Base-by-base conservation (phyloP, 768 basidiomycete species). In the Hysterangium stoloniferum region DNA sequence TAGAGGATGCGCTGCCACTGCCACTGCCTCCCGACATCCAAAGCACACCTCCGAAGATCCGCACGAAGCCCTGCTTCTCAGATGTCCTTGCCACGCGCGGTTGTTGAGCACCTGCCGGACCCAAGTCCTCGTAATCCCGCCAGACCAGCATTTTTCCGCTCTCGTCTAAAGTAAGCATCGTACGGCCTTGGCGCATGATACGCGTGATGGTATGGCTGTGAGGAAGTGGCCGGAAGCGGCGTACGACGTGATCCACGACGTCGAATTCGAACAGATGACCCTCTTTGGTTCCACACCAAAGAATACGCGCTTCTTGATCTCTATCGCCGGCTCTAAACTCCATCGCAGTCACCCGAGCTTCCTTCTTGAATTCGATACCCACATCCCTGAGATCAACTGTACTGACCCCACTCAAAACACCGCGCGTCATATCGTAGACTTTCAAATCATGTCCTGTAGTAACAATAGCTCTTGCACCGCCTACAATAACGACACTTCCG, bases 201-300 rank as follows among this genome's bases (percentile, higher is more conserved):
- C 80, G 71, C 1, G 76, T 75, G 48, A 97, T 73, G 1, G 83
- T 66, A 49, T 80, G 73, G 0, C 78, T 59, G 59, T 96, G 94
- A 0, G 77, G 78, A 11, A 72, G 70, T 31, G 73, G 70, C 54
- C 82, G 86, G 28, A 73, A 68, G 12, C 77, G 79, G 1, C 71
- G 71, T 17, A 91, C 64, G 4, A 58, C 56, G 0, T 82, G 84
- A 2, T 73, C 79, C 47, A 74, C 66, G 33, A 86, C 69, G 60
- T 97, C 90, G 49, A 95, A 56, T 70, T 96, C 93, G 56, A 84
- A 73, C 22, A 99, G 53, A 62, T 86, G 81, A 0, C 95, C 95
- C 22, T 95, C 91, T 67, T 87, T 92, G 25, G 90, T 90, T 4
- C 94, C 95, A 9, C 84, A 67, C 94, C 94, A 97, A 2, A 92